A percentile compares a stretch with the other conserved stretches of the same genome.
These are phyloP conservation scores for Alternaria solani DNA, from an alignment of 2,329 filamentous ascomycete species.

Conservation along the genomic window DNA sequence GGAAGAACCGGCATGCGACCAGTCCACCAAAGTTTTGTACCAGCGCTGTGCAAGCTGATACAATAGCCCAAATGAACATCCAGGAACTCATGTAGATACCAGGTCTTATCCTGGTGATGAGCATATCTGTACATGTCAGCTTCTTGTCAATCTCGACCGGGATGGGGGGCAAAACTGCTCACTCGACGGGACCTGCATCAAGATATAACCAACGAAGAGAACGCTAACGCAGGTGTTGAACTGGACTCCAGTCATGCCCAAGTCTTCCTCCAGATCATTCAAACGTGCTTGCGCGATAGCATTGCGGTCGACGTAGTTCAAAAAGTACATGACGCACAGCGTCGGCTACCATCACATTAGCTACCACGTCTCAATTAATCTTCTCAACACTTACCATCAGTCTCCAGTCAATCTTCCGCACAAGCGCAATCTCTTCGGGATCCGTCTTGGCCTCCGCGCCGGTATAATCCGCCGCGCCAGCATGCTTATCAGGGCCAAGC, in stretches of 20 bases:
- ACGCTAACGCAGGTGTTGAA: slow-evolving; percentile 60
- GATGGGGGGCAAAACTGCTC: neutral
- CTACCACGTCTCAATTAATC: neutral
- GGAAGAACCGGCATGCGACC: slow-evolving; percentile 41
- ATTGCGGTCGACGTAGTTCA: slow-evolving; percentile 62
- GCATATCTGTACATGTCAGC: slow-evolving; percentile 40
- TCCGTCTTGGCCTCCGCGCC: slow-evolving; percentile 45
- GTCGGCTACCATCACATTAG: slow-evolving; percentile 42
- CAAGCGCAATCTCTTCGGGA: slow-evolving; percentile 43
- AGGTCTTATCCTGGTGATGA: slow-evolving; percentile 48
- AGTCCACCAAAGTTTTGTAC: slow-evolving; percentile 46
- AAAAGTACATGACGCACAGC: slow-evolving; percentile 55
- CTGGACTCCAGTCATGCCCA: slow-evolving; percentile 38
- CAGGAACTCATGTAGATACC: slow-evolving; percentile 45
- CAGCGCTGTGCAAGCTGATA: slow-evolving; percentile 46
- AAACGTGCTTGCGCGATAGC: slow-evolving; percentile 71
- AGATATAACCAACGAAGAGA: slow-evolving; percentile 60
- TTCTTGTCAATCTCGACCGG: neutral
- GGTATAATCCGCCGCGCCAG: slow-evolving; percentile 34
- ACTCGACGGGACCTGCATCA: slow-evolving; percentile 50
- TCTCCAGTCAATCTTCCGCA: slow-evolving; percentile 44
- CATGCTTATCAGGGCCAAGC: slow-evolving; percentile 26
- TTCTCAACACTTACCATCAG: slow-evolving; percentile 33
- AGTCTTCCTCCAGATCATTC: slow-evolving; percentile 67
- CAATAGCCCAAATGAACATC: slow-evolving; percentile 49